Evolutionary conservation across 179 eudicot species (phyloP), one percentile per base, ranked within the genome.

Genomic region (Heliamphora pulchella): DNA sequence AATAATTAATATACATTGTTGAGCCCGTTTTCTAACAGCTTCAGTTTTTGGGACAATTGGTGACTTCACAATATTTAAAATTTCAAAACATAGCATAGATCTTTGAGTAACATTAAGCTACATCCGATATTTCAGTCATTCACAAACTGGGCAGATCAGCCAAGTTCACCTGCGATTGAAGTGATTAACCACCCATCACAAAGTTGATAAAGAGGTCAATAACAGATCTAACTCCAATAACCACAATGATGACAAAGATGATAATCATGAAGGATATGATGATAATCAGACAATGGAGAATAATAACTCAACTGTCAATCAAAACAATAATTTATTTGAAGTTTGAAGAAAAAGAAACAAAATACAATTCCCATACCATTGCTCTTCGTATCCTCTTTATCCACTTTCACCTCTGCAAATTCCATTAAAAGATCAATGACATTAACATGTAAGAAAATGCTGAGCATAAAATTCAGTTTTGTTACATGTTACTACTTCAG

Each of bases 401-500:
- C 98, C 86, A 85, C 88, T 85, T 91, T 91, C 74, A 83, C 89
- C 81, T 93, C 98, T 93, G 91, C 79, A 89, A 81, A 78, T 22
- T 82, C 74, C 72, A 82, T 54, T 2, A 17, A 22, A 66, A 70
- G 48, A 71, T 46, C 64, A 20, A 50, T 13, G 14, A 44, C 4
- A 61, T 78, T 78, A 82, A 64, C 43, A 77, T 1, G 13, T 43
- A 65, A 58, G 55, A 66, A 41, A 69, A 64, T 77, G 39, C 43
- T 43, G 17, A 48, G 48, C 50, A 59, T 10, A 41, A 70, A 76
- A 3, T 46, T 74, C 10, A 74, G 62, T 54, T 50, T 74, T n/a
- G 74, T 48, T 62, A 53, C 62, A 80, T 62, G 44, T 6, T 13
- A 41, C 75, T 39, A 11, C 41, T 48, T 2, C 61, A 22, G 31